Base-by-base conservation (phyloP, 495 filamentous ascomycete genomes). In the Penicillium chermesinum region DNA sequence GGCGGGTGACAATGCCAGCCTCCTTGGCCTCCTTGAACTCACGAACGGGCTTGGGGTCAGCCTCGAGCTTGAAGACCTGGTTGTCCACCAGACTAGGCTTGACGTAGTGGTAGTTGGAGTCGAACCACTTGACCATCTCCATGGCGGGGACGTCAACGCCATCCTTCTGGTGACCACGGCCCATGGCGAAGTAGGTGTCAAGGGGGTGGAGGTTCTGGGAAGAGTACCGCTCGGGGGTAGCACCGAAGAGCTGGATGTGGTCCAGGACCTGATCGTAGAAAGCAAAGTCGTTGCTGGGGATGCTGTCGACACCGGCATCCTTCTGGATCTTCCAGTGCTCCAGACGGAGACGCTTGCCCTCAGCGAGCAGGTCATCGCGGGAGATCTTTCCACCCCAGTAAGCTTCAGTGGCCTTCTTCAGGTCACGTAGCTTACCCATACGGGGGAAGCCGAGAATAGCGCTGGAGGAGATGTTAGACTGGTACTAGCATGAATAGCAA, bases 121-220 rank as follows among this genome's bases (percentile, higher is more conserved):
- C 93, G 69, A 98, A 98, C 93, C 94, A 98, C 77, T 98, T 98
- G 45, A 98, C 93, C 93, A 98, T 98, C 79, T 98, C 93, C 77
- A 97, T 77, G 62, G 76, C 77, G 40, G 91, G 91, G 59, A 98
- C 93, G 75, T 98, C 93, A 55, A 98, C 62, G 48, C 74, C 74
- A 47, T 75, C 73, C 79, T 87, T 89, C 74, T 98, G 93, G 71
- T 89, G 91, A 69, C 93, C 93, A 81, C 93, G 85, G 63, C 94
- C 93, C 93, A 97, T 95, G 67, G 93, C 94, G 68, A 97, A 98
- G 85, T 94, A 96, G 70, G 93, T 87, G 75, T 97, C 93, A 60
- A 98, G 76, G 38, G 85, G 73, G 72, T 87, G 71, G 50, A 98
- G 87, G 58, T 84, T 83, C 68, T 90, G 80, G 71, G 84, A 84